phyloP scores from a whole-genome alignment of 352 stramenopile genomes.

The Globisporangium rhizosaccharum region DNA sequence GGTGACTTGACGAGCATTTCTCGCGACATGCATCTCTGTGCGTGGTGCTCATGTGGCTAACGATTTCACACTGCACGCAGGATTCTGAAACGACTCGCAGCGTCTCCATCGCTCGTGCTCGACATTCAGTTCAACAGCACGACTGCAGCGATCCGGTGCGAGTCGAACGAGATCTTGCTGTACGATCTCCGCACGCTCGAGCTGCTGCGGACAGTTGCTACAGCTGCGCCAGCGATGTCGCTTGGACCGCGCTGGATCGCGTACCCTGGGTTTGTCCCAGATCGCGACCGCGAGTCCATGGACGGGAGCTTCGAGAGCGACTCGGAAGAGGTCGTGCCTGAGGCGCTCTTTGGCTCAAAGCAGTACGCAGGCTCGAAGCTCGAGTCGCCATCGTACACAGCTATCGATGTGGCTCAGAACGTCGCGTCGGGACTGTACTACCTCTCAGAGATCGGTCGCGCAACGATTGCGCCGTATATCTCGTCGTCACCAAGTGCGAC shows the following conservation, averaged over 20 bases:
- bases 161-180: slow-evolving; percentile 61
- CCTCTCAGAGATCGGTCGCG: slow-evolving; percentile 59
- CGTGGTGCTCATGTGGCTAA: background rate
- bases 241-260: slow-evolving; percentile 65
- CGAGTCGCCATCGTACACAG: slow-evolving; percentile 42
- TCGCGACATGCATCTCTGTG: background rate
- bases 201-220: slow-evolving; percentile 36
- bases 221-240: slow-evolving; percentile 54
- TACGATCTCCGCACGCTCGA: slow-evolving; percentile 51
- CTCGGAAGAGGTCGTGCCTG: slow-evolving; percentile 38
- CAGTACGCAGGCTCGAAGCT: slow-evolving; percentile 14
- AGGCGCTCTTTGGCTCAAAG: slow-evolving; percentile 15
- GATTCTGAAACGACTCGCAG: slow-evolving; percentile 43
- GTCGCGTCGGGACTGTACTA: slow-evolving; percentile 86
- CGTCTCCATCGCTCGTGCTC: slow-evolving; percentile 57
- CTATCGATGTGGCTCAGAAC: slow-evolving; percentile 82
- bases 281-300: slow-evolving; percentile 19
- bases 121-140: slow-evolving; percentile 61
- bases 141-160: slow-evolving; percentile 55
- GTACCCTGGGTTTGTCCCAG: slow-evolving; percentile 43
- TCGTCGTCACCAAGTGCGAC: slow-evolving; percentile 48
- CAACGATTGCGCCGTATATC: slow-evolving; percentile 70
- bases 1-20: background rate
- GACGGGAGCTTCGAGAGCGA: slow-evolving; percentile 28
- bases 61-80: slow-evolving; percentile 12